These are phyloP conservation scores for Rhodofomes roseus DNA, from an alignment of 1,284 basidiomycete species.

Conservation along the genomic window DNA sequence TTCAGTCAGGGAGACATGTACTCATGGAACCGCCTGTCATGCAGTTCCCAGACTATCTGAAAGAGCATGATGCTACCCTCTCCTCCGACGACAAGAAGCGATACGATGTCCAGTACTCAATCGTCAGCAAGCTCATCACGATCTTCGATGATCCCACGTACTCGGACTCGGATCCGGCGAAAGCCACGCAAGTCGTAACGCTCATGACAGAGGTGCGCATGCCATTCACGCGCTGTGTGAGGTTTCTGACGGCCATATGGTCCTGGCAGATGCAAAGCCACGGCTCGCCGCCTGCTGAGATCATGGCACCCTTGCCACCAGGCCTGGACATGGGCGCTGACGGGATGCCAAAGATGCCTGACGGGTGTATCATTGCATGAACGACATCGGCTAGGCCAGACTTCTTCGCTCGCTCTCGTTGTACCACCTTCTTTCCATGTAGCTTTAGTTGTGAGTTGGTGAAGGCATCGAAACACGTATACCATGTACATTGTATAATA, in stretches of 20 bases:
- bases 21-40: neutral
- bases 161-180: constrained; percentile 55
- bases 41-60: constrained; percentile 83
- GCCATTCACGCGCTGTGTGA: constrained; percentile 11
- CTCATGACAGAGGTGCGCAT: constrained; percentile 74
- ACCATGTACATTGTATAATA: neutral
- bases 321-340: constrained; percentile 61
- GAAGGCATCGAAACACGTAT: neutral
- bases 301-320: constrained; percentile 90
- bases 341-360: constrained; percentile 52
- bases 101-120: constrained; percentile 65
- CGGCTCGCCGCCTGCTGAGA: constrained; percentile 85
- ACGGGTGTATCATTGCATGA: constrained; percentile 44
- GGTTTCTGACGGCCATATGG: neutral
- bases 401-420: neutral
- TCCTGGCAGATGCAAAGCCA: constrained; percentile 71
- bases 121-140: constrained; percentile 67
- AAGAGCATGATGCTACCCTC: constrained; percentile 45
- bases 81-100: constrained; percentile 62
- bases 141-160: constrained; percentile 73
- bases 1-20: neutral
- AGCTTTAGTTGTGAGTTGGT: neutral
- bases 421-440: neutral
- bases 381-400: neutral
- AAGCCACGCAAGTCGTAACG: constrained; percentile 52